Percentiles rank a stretch among this genome's conserved stretches.
Conservation (phyloP, 805 yeast species). For the Monosporozyma unispora region DNA sequence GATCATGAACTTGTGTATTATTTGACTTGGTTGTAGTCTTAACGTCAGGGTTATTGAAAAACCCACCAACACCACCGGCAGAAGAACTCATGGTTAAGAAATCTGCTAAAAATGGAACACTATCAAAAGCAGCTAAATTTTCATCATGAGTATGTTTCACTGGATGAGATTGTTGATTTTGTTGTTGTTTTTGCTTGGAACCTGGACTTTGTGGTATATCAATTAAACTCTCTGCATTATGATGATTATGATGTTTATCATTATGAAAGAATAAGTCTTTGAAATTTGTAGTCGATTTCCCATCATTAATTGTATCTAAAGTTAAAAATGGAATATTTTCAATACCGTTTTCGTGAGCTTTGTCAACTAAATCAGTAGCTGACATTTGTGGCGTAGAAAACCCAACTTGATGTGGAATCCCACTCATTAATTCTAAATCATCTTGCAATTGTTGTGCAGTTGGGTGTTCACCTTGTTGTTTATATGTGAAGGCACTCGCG, state of each 20-base stretch:
- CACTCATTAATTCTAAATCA: conserved; percentile 16
- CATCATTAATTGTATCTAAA: conserved; percentile 9
- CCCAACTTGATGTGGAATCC: conserved; percentile 57
- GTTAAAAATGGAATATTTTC: conserved; percentile 24
- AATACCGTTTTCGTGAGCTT: conserved; percentile 22
- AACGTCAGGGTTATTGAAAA: conserved; percentile 5
- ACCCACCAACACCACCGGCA: conserved; percentile 36
- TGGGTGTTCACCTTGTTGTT: conserved; percentile 6
- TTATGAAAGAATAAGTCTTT: neutral
- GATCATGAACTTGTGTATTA: neutral
- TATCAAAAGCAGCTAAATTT: conserved; percentile 1
- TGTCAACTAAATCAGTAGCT: conserved; percentile 38
- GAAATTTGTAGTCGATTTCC: neutral
- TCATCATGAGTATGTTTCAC: neutral
- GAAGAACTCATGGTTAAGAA: conserved; percentile 34
- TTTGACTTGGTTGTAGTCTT: neutral
- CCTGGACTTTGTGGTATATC: neutral
- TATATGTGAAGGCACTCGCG: conserved; percentile 32
- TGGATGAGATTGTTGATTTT: neutral
- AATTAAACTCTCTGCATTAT: neutral
- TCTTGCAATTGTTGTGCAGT: conserved; percentile 10
- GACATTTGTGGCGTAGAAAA: conserved; percentile 73
- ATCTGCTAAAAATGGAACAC: conserved; percentile 30
- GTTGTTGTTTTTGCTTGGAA: neutral
- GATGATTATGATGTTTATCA: neutral